These are phyloP conservation scores for Exobasidium cylindrosporum DNA, from an alignment of 1,284 basidiomycete genomes.

Conservation along the genomic window DNA sequence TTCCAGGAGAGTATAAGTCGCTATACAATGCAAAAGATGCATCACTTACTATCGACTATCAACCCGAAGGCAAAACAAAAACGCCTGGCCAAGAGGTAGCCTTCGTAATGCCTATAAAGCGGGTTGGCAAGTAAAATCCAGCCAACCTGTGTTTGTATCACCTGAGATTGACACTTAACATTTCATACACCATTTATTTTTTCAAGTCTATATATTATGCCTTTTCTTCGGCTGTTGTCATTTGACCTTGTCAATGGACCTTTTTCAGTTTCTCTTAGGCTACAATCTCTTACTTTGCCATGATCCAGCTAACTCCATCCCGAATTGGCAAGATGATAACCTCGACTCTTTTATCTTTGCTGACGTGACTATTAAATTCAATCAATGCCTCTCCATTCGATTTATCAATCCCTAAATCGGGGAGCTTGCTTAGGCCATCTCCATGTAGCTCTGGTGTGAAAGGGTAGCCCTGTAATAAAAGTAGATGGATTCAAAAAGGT, in stretches of 20 bases:
- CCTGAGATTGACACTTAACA: too few relatives aligned
- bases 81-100: background rate
- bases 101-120: background rate
- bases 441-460: slow-evolving; percentile 25
- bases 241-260: too few relatives aligned
- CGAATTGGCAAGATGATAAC: slow-evolving; percentile 47
- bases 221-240: too few relatives aligned
- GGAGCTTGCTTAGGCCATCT: background rate
- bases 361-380: slow-evolving; percentile 49
- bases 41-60: background rate
- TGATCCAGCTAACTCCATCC: slow-evolving; percentile 52
- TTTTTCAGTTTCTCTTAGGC: too few relatives aligned
- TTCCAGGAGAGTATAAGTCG: background rate
- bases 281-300: background rate
- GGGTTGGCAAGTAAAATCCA: background rate
- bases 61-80: background rate
- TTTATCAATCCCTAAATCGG: slow-evolving; percentile 16
- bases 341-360: slow-evolving; percentile 38
- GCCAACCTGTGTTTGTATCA: too few relatives aligned
- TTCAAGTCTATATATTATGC: too few relatives aligned
- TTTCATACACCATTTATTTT: too few relatives aligned
- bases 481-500: too few relatives aligned
- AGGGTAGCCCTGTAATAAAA: slow-evolving; percentile 19
- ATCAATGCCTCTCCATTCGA: slow-evolving; percentile 38
- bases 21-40: background rate